Conservation (phyloP, 2,329 filamentous ascomycete species). For the Aspergillus glaucus region DNA sequence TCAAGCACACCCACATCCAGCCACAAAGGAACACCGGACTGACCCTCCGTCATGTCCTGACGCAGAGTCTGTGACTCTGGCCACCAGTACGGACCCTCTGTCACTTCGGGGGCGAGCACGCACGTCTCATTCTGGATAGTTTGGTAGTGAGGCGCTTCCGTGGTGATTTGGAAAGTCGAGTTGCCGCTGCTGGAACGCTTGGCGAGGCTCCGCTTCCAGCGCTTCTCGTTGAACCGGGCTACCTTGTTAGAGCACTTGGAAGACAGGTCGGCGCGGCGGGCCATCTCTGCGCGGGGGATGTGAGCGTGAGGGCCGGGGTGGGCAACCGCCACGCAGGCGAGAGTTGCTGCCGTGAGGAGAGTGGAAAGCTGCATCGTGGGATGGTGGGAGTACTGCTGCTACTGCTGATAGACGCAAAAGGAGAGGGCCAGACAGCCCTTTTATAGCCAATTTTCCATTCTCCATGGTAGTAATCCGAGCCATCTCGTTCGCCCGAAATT, state of each 20-base stretch:
- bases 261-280: neutral
- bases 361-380: neutral
- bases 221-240: neutral
- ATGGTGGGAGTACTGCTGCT: neutral
- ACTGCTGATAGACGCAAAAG: neutral
- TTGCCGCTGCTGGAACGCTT: neutral
- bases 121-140: slow-evolving; percentile 22
- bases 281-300: neutral
- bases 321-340: neutral
- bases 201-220: neutral
- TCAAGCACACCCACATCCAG: slow-evolving; percentile 40
- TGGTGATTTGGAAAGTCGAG: neutral
- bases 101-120: slow-evolving; percentile 34
- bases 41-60: slow-evolving; percentile 32
- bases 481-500: too few species aligned
- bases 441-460: neutral
- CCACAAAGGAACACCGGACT: slow-evolving; percentile 34
- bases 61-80: slow-evolving; percentile 33
- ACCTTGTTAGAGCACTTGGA: neutral
- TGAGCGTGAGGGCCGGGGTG: neutral
- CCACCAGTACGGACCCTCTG: slow-evolving; percentile 32
- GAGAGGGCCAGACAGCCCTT: neutral
- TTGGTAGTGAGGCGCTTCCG: slow-evolving; percentile 13
- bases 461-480: too few species aligned
- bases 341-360: neutral